These are phyloP conservation scores for Acer campestre DNA, from an alignment of 345 rosid species.

Conservation along the genomic window DNA sequence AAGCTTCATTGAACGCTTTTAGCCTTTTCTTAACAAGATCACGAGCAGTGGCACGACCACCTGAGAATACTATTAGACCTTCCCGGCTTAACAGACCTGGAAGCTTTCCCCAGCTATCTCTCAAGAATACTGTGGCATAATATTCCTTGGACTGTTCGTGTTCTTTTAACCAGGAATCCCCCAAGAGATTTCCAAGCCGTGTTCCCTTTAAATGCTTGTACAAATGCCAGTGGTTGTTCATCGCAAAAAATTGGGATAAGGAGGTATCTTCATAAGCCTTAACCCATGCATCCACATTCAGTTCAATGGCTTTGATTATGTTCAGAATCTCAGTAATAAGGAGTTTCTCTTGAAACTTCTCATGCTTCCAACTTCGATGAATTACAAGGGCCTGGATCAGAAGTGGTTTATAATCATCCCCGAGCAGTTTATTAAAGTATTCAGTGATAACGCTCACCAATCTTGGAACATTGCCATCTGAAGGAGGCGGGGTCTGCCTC, in stretches of 20 bases:
- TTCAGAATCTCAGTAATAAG: constrained; percentile 68
- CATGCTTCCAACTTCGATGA: constrained; percentile 93
- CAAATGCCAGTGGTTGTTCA: constrained; percentile 93
- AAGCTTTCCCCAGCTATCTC: constrained; percentile 94
- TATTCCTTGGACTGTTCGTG: constrained; percentile 87
- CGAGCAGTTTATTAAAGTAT: constrained; percentile 84
- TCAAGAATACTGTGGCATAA: constrained; percentile 59
- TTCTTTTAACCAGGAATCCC: constrained; percentile 81
- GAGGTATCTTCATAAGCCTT: constrained; percentile 69
- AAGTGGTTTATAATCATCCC: constrained; percentile 78
- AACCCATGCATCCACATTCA: constrained; percentile 77
- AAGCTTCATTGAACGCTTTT: constrained; percentile 86
- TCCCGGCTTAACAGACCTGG: constrained; percentile 90
- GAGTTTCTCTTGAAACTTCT: constrained; percentile 84
- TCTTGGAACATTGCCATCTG: constrained; percentile 79
- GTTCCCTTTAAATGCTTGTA: constrained; percentile 88
- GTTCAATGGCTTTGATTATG: constrained; percentile 69
- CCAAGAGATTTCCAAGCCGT: constrained; percentile 71
- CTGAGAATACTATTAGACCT: constrained; percentile 94
- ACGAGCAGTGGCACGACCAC: constrained; percentile 99
- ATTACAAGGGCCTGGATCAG: constrained; percentile 79
- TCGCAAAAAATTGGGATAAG: constrained; percentile 71
- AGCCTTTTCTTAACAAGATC: constrained; percentile 96
- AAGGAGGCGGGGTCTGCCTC: constrained; percentile 78
- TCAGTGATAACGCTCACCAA: constrained; percentile 83